Percentiles rank a stretch among this genome's conserved stretches.
These are phyloP conservation scores for Cetraspora pellucida DNA, from an alignment of 192 early-diverging fungal genomes.

Conservation along the genomic window DNA sequence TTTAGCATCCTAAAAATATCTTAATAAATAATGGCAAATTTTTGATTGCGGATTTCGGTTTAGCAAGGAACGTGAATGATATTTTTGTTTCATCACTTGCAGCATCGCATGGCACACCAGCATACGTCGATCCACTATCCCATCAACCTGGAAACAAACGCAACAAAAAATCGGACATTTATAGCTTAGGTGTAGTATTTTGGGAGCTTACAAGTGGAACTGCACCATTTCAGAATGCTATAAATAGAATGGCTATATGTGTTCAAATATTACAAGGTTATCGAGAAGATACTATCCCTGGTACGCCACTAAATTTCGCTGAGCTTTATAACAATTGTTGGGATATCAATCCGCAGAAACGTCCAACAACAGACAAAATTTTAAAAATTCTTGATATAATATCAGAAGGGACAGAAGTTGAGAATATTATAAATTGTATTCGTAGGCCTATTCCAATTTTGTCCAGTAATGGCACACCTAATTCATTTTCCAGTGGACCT, in stretches of 20 bases:
- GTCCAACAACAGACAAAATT: not conserved
- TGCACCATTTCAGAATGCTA: conserved; percentile 36
- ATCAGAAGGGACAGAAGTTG: too few relatives aligned
- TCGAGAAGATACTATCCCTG: conserved; percentile 39
- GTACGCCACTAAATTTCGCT: conserved; percentile 39
- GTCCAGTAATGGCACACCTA: too few relatives aligned
- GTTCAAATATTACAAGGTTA: conserved; percentile 41
- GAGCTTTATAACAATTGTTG: conserved; percentile 17
- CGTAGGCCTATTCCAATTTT: too few relatives aligned
- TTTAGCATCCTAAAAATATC: too few relatives aligned
- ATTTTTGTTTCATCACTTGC: too few relatives aligned
- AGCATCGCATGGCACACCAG: too few relatives aligned
- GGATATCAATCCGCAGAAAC: not conserved
- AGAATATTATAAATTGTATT: too few relatives aligned
- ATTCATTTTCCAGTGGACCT: too few relatives aligned
- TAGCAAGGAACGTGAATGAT: too few relatives aligned
- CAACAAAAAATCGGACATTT: conserved; percentile 36
- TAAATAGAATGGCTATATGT: conserved; percentile 38
- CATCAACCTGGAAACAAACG: not conserved
- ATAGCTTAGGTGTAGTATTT: conserved; percentile 42
- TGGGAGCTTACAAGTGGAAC: conserved; percentile 45
- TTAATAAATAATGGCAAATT: too few relatives aligned
- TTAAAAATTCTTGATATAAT: not conserved
- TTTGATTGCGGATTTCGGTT: too few relatives aligned
- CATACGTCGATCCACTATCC: too few relatives aligned